A percentile compares a stretch with the other conserved stretches of the same genome.
Evolutionary conservation across 371 early-diverging fungal genomes (phyloP).

Genomic region (Mortierella sp.): DNA sequence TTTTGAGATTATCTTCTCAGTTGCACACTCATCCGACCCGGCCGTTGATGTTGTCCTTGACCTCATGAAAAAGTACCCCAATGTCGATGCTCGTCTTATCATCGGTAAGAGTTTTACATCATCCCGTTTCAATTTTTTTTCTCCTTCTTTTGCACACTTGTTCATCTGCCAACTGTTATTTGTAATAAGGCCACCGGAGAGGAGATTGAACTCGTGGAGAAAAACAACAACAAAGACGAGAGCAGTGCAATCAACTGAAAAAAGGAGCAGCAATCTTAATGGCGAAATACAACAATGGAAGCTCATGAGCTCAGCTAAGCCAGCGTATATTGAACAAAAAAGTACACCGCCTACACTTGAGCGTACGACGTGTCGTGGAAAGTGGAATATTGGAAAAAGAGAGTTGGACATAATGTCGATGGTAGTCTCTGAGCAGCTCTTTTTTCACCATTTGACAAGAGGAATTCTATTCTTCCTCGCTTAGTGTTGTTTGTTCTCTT

Average conservation of each 20-base stretch:
- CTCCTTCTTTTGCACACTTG: not conserved
- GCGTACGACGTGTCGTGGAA: not conserved
- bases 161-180: not conserved
- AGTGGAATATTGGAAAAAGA: constrained; percentile 14
- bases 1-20: constrained; percentile 89
- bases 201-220: constrained; percentile 3
- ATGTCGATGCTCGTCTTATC: constrained; percentile 82
- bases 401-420: not conserved
- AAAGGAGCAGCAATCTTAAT: constrained; percentile 12
- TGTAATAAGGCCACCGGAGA: not conserved
- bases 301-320: constrained; percentile 4
- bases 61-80: constrained; percentile 77
- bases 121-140: not conserved
- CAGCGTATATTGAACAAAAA: not conserved
- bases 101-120: constrained; percentile 66
- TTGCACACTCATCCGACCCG: constrained; percentile 85
- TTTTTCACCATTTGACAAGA: not conserved
- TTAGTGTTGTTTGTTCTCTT: not conserved
- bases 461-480: constrained; percentile 25
- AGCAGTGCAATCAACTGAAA: constrained; percentile 14
- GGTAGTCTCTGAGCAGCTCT: constrained; percentile 30
- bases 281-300: not conserved
- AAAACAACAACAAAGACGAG: not conserved
- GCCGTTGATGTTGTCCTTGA: constrained; percentile 78
- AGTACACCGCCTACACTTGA: not conserved